phyloP scores from a whole-genome alignment of 1,139 yeast genomes.

The Candida sanyaensis region DNA sequence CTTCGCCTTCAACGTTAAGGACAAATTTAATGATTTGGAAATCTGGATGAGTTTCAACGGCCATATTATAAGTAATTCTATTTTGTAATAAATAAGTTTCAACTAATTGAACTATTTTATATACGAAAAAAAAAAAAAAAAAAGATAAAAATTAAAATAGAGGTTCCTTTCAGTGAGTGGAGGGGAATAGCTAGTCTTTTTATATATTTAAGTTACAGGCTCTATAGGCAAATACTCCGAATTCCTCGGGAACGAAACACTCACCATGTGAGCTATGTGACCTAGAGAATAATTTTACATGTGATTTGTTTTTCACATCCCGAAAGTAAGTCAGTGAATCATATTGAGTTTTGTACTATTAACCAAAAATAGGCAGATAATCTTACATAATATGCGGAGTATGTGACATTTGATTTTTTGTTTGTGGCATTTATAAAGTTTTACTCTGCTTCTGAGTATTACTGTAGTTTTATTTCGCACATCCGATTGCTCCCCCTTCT shows the following conservation, averaged over 20 bases:
- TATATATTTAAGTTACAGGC: too few species aligned
- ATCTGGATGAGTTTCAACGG: conserved; percentile 24
- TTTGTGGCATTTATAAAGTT: too few species aligned
- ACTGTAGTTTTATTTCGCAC: background rate
- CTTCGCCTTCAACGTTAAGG: conserved; percentile 33
- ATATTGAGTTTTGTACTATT: background rate
- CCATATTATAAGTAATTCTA: conserved; percentile 5
- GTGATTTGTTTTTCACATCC: conserved; percentile 1
- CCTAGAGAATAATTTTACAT: background rate
- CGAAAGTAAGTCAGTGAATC: background rate
- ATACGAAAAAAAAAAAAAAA: background rate
- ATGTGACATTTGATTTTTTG: background rate
- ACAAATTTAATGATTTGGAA: conserved; percentile 36
- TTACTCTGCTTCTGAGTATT: background rate
- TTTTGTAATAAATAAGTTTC: background rate
- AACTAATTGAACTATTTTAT: background rate
- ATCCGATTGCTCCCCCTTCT: background rate
- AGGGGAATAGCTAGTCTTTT: too few species aligned
- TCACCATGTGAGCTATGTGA: background rate
- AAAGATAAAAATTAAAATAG: too few species aligned
- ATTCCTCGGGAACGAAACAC: background rate
- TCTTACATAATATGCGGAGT: background rate
- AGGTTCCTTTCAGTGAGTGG: too few species aligned
- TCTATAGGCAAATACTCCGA: background rate
- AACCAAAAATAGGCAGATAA: background rate